A percentile compares a stretch with the other conserved stretches of the same genome.
Evolutionary conservation across 805 yeast species (phyloP).

Genomic region (Teunomyces lycoperdinae): DNA sequence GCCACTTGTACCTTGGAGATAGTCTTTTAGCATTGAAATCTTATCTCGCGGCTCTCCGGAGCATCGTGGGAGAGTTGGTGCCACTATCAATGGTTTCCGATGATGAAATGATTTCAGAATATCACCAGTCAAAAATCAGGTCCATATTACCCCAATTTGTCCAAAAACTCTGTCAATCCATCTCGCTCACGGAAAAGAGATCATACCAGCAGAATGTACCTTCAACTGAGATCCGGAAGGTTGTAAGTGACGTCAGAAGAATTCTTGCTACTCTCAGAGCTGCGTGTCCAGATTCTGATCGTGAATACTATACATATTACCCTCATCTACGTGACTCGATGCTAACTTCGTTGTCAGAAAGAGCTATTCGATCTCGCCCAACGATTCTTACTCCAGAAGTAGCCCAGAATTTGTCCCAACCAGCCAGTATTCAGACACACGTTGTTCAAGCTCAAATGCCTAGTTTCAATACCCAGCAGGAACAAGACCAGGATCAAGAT

Average conservation of each 20-base stretch:
- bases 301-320: conserved; percentile 25
- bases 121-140: conserved; percentile 19
- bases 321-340: conserved; percentile 21
- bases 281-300: conserved; percentile 22
- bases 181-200: conserved; percentile 34
- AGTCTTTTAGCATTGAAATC: conserved; percentile 31
- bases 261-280: conserved; percentile 26
- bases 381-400: conserved; percentile 37
- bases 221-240: conserved; percentile 18
- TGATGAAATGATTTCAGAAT: conserved; percentile 13
- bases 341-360: conserved; percentile 23
- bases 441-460: neutral
- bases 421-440: conserved; percentile 13
- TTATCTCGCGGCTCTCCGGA: conserved; percentile 30
- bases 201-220: conserved; percentile 36
- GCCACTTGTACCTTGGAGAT: conserved; percentile 40
- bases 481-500: neutral
- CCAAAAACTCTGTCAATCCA: conserved; percentile 31
- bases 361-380: conserved; percentile 33
- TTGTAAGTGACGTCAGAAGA: conserved; percentile 23
- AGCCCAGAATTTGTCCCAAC: conserved; percentile 27
- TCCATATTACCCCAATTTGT: conserved; percentile 38
- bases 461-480: conserved; percentile 5
- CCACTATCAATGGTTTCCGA: conserved; percentile 21
- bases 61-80: conserved; percentile 28